Conservation (phyloP, 163 green algal species). For the Volvox carteri region DNA sequence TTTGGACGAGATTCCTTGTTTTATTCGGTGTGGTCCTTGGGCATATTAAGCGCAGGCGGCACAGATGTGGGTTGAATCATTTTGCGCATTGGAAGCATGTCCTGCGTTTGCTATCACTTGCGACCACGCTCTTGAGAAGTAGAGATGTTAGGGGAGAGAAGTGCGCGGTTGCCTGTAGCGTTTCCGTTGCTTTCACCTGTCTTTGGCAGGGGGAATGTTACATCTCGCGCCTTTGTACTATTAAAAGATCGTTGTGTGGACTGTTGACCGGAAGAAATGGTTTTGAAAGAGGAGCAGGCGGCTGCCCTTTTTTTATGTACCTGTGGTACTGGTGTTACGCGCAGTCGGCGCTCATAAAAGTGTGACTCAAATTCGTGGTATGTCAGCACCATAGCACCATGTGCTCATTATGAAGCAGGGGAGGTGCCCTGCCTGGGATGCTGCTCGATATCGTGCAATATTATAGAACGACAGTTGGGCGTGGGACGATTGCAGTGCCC, state of each 20-base stretch:
- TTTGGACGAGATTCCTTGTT: not conserved
- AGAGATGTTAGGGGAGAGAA: not conserved
- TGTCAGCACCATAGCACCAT: too few species aligned
- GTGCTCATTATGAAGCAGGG: too few species aligned
- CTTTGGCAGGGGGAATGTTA: not conserved
- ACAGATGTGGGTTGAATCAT: not conserved
- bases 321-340: too few species aligned
- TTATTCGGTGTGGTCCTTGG: not conserved
- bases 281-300: too few species aligned
- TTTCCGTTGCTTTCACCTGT: not conserved
- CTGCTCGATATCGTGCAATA: too few species aligned
- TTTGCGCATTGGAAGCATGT: not conserved
- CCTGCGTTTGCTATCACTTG: not conserved
- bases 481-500: too few species aligned
- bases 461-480: too few species aligned
- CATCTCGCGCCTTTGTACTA: not conserved
- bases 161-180: not conserved
- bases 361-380: too few species aligned
- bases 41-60: not conserved
- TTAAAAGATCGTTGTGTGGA: not conserved
- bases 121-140: not conserved
- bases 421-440: too few species aligned
- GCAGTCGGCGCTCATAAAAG: too few species aligned
- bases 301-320: too few species aligned
- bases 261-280: not conserved